Evolutionary conservation across 805 yeast genomes (phyloP).

Genomic region (Lipomyces spencermartinsiae): DNA sequence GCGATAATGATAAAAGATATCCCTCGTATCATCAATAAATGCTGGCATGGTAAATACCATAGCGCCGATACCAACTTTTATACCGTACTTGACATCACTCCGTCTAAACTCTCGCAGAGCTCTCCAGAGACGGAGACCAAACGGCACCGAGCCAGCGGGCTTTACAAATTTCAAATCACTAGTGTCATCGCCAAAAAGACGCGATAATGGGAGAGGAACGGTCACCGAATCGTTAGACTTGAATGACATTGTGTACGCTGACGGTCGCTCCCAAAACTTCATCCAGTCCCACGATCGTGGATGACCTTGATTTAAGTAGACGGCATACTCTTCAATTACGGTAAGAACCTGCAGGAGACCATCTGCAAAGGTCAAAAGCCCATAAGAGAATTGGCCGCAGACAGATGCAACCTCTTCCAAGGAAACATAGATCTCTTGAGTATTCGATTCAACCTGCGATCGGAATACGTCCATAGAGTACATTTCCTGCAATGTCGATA

Average conservation of each 20-base stretch:
- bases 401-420: constrained; percentile 84
- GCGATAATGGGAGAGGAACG: not conserved
- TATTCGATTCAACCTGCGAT: constrained; percentile 43
- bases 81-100: constrained; percentile 77
- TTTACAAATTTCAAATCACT: constrained; percentile 5
- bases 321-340: constrained; percentile 50
- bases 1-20: constrained; percentile 66
- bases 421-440: constrained; percentile 52
- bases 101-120: constrained; percentile 59
- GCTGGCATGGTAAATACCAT: constrained; percentile 70
- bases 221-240: not conserved
- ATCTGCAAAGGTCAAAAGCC: constrained; percentile 64
- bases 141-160: constrained; percentile 6
- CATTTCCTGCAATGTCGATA: constrained; percentile 60
- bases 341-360: constrained; percentile 52
- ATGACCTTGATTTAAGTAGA: constrained; percentile 9
- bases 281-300: constrained; percentile 58
- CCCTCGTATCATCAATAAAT: constrained; percentile 61
- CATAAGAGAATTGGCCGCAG: constrained; percentile 77
- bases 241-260: not conserved
- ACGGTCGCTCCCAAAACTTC: constrained; percentile 54
- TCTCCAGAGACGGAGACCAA: constrained; percentile 45
- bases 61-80: constrained; percentile 81
- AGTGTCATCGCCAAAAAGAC: constrained; percentile 8
- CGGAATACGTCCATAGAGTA: constrained; percentile 63